phyloP scores from a whole-genome alignment of 129 eudicot species.

The Calendula officinalis region DNA sequence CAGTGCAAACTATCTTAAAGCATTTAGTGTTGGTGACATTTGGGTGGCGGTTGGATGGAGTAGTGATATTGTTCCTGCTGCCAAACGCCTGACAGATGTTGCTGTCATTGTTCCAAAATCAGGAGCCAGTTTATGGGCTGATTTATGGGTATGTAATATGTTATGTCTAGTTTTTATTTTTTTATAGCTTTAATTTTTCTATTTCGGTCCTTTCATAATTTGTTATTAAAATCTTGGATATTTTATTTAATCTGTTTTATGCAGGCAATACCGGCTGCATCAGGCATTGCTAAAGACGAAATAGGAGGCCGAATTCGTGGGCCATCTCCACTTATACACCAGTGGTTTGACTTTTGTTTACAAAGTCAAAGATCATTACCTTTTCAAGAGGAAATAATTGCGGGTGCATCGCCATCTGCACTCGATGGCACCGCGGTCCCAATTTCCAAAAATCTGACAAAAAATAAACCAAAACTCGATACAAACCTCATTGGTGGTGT shows the following conservation, averaged over 20 bases:
- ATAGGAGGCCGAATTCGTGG: constrained; percentile 84
- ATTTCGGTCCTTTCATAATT: neutral
- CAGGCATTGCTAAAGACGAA: constrained; percentile 41
- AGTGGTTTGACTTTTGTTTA: constrained; percentile 88
- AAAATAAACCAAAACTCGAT: constrained; percentile 69
- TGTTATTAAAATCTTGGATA: neutral
- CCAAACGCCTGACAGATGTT: constrained; percentile 76
- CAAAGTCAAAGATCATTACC: constrained; percentile 69
- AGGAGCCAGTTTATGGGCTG: constrained; percentile 98
- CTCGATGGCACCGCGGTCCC: constrained; percentile 34
- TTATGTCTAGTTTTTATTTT: neutral
- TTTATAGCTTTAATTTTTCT: neutral
- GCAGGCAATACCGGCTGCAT: constrained; percentile 79
- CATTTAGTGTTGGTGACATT: constrained; percentile 73
- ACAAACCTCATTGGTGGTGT: constrained; percentile 66
- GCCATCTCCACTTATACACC: constrained; percentile 87
- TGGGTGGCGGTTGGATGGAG: constrained; percentile 99
- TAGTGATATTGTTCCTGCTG: constrained; percentile 81
- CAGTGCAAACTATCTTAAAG: constrained; percentile 77
- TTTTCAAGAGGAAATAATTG: constrained; percentile 63
- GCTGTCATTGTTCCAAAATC: constrained; percentile 90
- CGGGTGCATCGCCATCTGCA: constrained; percentile 82
- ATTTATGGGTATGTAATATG: constrained; percentile 68
- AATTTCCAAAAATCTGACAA: constrained; percentile 20
- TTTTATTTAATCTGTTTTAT: neutral